These are phyloP conservation scores for Cladobotryum protrusum DNA, from an alignment of 2,329 filamentous ascomycete species.

Conservation along the genomic window DNA sequence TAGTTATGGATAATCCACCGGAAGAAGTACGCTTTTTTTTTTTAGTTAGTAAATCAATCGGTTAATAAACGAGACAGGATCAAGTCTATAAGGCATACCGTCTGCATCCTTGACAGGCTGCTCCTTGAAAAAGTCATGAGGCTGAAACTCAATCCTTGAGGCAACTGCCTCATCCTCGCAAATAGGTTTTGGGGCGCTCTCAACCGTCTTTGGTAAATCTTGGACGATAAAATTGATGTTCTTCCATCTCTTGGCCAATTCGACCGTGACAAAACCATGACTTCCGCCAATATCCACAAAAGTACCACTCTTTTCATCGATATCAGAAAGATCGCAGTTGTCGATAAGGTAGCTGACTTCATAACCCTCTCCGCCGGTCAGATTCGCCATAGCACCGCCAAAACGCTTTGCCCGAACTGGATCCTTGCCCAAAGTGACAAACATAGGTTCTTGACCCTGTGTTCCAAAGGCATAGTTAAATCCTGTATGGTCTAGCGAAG, in stretches of 20 bases:
- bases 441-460: constrained; percentile 47
- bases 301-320: constrained; percentile 39
- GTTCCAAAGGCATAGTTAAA: constrained; percentile 48
- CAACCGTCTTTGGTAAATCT: constrained; percentile 44
- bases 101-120: constrained; percentile 50
- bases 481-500: constrained; percentile 40
- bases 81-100: constrained; percentile 26
- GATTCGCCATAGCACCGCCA: constrained; percentile 48
- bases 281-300: constrained; percentile 56
- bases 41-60: not conserved
- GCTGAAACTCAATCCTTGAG: constrained; percentile 35
- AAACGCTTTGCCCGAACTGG: constrained; percentile 44
- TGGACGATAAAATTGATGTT: constrained; percentile 51
- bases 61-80: not conserved
- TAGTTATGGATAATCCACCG: constrained; percentile 58
- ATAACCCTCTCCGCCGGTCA: constrained; percentile 51
- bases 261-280: constrained; percentile 51
- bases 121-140: constrained; percentile 53
- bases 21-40: constrained; percentile 45
- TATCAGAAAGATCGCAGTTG: constrained; percentile 45
- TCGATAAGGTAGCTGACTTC: constrained; percentile 47
- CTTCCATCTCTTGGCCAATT: constrained; percentile 44
- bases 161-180: constrained; percentile 33
- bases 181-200: constrained; percentile 39
- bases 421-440: constrained; percentile 45